phyloP scores from a whole-genome alignment of 2,329 filamentous ascomycete genomes.

The Rutstroemia sp. region DNA sequence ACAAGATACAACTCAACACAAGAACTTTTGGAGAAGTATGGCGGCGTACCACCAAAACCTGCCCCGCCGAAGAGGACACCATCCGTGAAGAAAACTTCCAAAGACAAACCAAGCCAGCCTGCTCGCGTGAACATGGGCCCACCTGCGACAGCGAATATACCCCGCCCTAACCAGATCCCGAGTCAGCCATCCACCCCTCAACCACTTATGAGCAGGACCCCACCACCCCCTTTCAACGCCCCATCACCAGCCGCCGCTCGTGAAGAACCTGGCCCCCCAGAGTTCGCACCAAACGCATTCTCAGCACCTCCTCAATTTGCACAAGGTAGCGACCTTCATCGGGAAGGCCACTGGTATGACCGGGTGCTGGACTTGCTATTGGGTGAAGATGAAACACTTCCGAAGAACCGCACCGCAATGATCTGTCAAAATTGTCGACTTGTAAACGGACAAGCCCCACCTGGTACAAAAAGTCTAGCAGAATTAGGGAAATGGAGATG shows the following conservation, averaged over 20 bases:
- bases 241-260: constrained; percentile 19
- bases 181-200: constrained; percentile 23
- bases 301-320: constrained; percentile 29
- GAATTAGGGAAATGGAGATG: constrained; percentile 87
- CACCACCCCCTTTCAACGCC: background rate
- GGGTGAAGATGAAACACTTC: constrained; percentile 87
- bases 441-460: constrained; percentile 93
- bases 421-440: constrained; percentile 77
- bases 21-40: constrained; percentile 90
- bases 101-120: constrained; percentile 19
- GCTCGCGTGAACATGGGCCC: constrained; percentile 44
- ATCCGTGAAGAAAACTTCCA: constrained; percentile 20
- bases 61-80: constrained; percentile 19
- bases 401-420: constrained; percentile 83
- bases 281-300: constrained; percentile 71
- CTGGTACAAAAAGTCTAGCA: constrained; percentile 67
- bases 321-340: constrained; percentile 14
- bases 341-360: constrained; percentile 76
- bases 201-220: constrained; percentile 6
- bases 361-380: constrained; percentile 84
- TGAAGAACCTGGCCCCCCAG: constrained; percentile 35
- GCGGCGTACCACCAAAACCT: constrained; percentile 39
- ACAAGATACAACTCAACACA: constrained; percentile 96
- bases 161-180: constrained; percentile 30
- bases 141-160: constrained; percentile 58